Evolutionary conservation across 352 stramenopile species (phyloP), one percentile per base, ranked within the genome.

Genomic region (Phytophthora pluvialis): DNA sequence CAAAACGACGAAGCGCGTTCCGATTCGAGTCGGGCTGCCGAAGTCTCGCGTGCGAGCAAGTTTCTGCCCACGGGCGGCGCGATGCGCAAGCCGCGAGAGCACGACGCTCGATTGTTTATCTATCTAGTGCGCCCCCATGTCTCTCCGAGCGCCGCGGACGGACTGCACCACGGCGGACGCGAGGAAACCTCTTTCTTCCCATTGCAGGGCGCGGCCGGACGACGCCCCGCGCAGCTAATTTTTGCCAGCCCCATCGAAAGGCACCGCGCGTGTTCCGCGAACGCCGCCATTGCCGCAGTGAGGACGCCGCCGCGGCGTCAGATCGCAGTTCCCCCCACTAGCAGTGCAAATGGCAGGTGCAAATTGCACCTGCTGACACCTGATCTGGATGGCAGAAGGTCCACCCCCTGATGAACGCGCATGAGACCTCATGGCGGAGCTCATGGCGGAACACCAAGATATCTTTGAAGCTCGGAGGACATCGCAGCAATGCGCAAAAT

Each of bases 201-300:
- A 46, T 47, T 40, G 16, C 28, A 2, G 5, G 2, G 4, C 18
- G 12, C 59, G 52, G 47, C 35, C 5, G 8, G 57, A 67, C 57
- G 49, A 67, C 63, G 36, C 57, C 46, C 29, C 39, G 47, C 53
- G 42, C 47, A 47, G 52, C 25, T 46, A 62, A 53, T 64, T 67
- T 60, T 56, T 51, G 40, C 16, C 31, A 28, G 8, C 40, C 42
- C 48, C 47, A 52, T 58, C 38, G 42, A 61, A 35, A 47, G 43
- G 60, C 67, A 65, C 51, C 38, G 38, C 58, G 55, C 46, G 47
- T 64, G 63, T 77, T 77, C 69, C 35, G 43, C 44, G 60, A 73
- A 74, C 64, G 62, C 39, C 35, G 43, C 44, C 50, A 73, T 68
- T 58, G 62, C 39, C 42, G 35, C 57, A 52, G 59, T 65, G 60